Percentiles rank a stretch among this genome's conserved stretches.
Evolutionary conservation across 2,329 filamentous ascomycete genomes (phyloP).

Genomic region (Fusarium fujikuroi): DNA sequence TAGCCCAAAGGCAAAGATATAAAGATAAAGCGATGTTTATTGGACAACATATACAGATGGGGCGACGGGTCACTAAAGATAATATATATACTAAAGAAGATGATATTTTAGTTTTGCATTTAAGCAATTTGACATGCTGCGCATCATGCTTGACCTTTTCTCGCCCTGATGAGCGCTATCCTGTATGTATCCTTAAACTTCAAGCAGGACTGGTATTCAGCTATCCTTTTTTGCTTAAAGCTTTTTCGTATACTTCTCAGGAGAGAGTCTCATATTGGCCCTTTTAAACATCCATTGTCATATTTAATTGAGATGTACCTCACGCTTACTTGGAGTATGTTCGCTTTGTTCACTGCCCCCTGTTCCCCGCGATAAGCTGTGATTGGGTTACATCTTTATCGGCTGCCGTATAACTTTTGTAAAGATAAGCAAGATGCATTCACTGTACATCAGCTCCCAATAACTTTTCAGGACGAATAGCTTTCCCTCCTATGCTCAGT

Average conservation of each 20-base stretch:
- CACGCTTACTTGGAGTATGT: neutral
- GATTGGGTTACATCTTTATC: neutral
- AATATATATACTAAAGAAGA: neutral
- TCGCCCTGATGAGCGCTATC: neutral
- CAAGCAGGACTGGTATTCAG: no score
- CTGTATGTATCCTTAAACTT: neutral
- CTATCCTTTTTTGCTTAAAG: no score
- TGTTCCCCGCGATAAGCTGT: neutral
- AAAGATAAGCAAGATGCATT: neutral
- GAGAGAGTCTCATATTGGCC: neutral
- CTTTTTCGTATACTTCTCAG: neutral
- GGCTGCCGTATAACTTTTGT: neutral
- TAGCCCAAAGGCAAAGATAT: slow-evolving; percentile 48
- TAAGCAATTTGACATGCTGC: no score
- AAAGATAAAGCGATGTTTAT: neutral
- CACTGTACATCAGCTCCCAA: neutral
- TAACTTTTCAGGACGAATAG: neutral
- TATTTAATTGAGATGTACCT: neutral
- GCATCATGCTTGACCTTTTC: neutral
- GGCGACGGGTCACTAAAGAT: neutral
- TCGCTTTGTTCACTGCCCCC: neutral
- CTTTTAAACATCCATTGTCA: neutral
- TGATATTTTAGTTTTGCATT: no score
- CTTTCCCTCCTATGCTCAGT: neutral
- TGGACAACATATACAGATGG: neutral